Percentiles rank a stretch among this genome's conserved stretches.
phyloP scores from a whole-genome alignment of 805 yeast species.

The Saccharomycopsis javanensis region DNA sequence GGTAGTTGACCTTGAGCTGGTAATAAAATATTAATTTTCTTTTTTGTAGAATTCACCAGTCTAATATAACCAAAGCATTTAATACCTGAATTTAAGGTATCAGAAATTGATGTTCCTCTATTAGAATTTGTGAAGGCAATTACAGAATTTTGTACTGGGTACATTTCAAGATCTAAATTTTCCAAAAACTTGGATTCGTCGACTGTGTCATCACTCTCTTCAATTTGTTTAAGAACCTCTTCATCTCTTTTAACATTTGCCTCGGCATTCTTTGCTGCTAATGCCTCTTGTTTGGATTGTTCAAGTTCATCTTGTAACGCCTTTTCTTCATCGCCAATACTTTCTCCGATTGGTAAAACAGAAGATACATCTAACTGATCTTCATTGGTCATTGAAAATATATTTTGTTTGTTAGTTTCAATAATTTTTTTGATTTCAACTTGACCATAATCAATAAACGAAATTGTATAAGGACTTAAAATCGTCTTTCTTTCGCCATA shows the following conservation, averaged over 20 bases:
- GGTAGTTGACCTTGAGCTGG: constrained; percentile 90
- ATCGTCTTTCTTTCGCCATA: constrained; percentile 63
- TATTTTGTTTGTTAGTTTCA: constrained; percentile 21
- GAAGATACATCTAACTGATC: constrained; percentile 21
- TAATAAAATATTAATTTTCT: constrained; percentile 57
- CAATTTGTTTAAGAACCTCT: neutral
- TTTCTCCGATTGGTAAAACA: constrained; percentile 27
- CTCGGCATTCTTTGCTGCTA: constrained; percentile 25
- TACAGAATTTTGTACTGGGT: constrained; percentile 63
- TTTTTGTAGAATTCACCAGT: constrained; percentile 66
- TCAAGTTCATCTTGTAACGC: constrained; percentile 14
- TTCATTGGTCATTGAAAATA: neutral
- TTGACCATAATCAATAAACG: constrained; percentile 48
- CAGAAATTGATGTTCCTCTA: constrained; percentile 36
- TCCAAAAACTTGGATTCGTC: constrained; percentile 19
- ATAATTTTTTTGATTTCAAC: constrained; percentile 54
- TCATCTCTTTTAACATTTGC: neutral
- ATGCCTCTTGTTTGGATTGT: constrained; percentile 25
- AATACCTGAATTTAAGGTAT: constrained; percentile 45
- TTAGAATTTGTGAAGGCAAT: constrained; percentile 53
- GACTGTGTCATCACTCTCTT: neutral
- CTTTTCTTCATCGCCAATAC: constrained; percentile 13
- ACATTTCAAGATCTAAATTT: constrained; percentile 37
- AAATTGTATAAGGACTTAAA: constrained; percentile 79
- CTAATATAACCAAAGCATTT: constrained; percentile 69